Evolutionary conservation across 768 basidiomycete genomes (phyloP), one percentile per base, ranked within the genome.

Genomic region (Suillus brevipes): DNA sequence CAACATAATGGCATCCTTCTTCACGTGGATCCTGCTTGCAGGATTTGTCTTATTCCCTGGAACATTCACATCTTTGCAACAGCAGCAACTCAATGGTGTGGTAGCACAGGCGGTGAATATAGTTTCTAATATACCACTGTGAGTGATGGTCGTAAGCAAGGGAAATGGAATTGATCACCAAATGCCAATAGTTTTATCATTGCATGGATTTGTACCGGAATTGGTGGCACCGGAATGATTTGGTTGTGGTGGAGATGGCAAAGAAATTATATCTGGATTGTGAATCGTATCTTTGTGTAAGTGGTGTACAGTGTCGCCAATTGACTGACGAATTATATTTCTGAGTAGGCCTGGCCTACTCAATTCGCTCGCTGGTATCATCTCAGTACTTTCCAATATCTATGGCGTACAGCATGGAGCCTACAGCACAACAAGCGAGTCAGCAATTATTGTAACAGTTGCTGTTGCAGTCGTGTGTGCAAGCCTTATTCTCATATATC

Each of bases 31-130:
- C 62, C 69, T 88, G 60, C 76, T 88, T 28, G 87, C 86, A 10
- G 87, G 87, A 9, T 88, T 88, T 70, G 75, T 88, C 20, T 77
- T 88, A 36, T 86, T 88, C 66, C 87, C 87, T 2, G 84, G 85
- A 59, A 88, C 87, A 8, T 88, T 88, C 72, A 78, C 82, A 12
- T 86, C 81, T 61, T 77, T 82, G 74, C 43, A 68, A 20, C 20
- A 67, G 14, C 45, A 52, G 34, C 66, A 69, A 56, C 16, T 73
- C 69, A 65, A 73, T 61, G 77, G 76, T 12, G 66, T 81, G 7
- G 74, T 75, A 55, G 73, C 73, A 28, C 59, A 70, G 16, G 69
- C 83, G 57, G 65, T 85, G 47, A 68, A 70, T 38, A 71, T 76
- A 8, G 72, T 87, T 59, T 76, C 81, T 28, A 70, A 83, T 62